phyloP scores from a whole-genome alignment of 164 flowering plant genomes.

The Paratinospora sagittata region DNA sequence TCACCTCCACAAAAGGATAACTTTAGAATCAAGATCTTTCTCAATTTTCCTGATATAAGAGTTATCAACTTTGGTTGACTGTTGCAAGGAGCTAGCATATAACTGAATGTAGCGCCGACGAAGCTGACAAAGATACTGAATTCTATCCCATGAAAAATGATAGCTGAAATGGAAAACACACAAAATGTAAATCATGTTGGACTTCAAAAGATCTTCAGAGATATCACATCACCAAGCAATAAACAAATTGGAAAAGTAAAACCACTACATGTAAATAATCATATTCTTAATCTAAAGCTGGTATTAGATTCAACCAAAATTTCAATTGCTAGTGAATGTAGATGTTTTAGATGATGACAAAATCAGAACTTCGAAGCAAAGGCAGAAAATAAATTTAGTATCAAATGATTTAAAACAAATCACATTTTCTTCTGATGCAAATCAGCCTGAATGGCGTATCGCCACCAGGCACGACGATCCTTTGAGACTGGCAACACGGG shows the following conservation, averaged over 20 bases:
- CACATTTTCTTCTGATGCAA: conserved; percentile 85
- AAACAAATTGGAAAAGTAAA: neutral
- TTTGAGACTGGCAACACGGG: conserved; percentile 59
- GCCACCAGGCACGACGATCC: conserved; percentile 76
- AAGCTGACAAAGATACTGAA: conserved; percentile 65
- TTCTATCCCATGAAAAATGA: conserved; percentile 83
- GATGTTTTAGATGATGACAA: neutral
- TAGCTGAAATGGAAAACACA: conserved; percentile 46
- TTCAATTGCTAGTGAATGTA: neutral
- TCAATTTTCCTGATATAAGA: conserved; percentile 73
- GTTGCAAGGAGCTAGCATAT: conserved; percentile 74
- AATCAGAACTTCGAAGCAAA: neutral
- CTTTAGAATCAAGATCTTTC: conserved; percentile 88
- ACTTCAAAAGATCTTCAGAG: neutral
- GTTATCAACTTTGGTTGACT: conserved; percentile 31
- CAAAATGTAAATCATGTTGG: conserved; percentile 7
- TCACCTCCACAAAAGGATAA: conserved; percentile 95
- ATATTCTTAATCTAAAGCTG: neutral
- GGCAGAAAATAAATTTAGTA: neutral
- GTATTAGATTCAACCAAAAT: neutral
- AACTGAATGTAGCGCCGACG: conserved; percentile 88
- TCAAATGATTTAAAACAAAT: conserved; percentile 29
- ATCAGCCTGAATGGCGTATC: conserved; percentile 74
- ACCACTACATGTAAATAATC: neutral
- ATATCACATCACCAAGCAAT: neutral